Conservation (phyloP, 805 yeast genomes). For the Pichia deserticola region DNA sequence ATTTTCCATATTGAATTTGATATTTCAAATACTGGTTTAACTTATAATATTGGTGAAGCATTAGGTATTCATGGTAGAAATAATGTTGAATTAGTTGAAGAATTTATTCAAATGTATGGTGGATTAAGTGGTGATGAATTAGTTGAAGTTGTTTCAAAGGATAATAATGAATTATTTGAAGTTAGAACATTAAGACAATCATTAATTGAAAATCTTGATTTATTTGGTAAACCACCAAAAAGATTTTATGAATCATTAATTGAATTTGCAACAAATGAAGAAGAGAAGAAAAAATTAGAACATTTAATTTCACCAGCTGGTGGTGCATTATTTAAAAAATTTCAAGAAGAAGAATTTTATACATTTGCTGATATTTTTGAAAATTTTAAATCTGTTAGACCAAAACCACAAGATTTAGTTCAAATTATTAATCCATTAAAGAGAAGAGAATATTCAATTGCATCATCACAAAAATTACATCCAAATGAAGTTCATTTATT, state of each 20-base stretch:
- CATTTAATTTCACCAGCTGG: slow-evolving; percentile 71
- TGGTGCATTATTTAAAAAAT: slow-evolving; percentile 74
- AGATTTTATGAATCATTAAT: slow-evolving; percentile 83
- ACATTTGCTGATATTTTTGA: slow-evolving; percentile 76
- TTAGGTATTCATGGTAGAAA: slow-evolving; percentile 92
- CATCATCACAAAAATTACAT: slow-evolving; percentile 90
- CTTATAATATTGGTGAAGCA: slow-evolving; percentile 93
- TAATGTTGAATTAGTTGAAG: slow-evolving; percentile 52
- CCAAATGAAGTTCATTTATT: slow-evolving; percentile 85
- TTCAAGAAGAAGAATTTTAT: slow-evolving; percentile 76
- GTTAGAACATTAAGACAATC: slow-evolving; percentile 78
- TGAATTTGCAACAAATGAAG: slow-evolving; percentile 60
- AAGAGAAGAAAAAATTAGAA: slow-evolving; percentile 54
- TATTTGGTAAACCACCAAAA: slow-evolving; percentile 94
- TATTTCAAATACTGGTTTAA: slow-evolving; percentile 81
- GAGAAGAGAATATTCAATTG: slow-evolving; percentile 96
- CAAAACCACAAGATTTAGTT: slow-evolving; percentile 60
- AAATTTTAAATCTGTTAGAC: slow-evolving; percentile 77
- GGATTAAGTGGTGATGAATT: slow-evolving; percentile 64
- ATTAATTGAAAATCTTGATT: slow-evolving; percentile 71
- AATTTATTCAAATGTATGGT: slow-evolving; percentile 66
- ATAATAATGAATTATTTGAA: slow-evolving; percentile 50
- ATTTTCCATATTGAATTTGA: slow-evolving; percentile 96
- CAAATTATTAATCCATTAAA: slow-evolving; percentile 77
- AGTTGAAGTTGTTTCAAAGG: slow-evolving; percentile 65